Conservation (phyloP, 1,139 yeast genomes). For the Yamadazyma buinensis region DNA sequence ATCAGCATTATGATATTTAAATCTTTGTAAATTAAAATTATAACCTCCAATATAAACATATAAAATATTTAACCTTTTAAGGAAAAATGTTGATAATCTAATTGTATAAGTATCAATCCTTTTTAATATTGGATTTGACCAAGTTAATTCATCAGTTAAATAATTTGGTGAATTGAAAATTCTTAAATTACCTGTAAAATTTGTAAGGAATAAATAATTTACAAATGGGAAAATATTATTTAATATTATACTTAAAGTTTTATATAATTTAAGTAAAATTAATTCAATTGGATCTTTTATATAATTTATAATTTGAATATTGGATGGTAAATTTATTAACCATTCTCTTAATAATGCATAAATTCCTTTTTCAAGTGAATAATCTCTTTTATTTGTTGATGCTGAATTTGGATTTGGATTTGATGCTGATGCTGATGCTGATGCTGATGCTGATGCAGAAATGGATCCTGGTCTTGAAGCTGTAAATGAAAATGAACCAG, state of each 20-base stretch:
- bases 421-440: no score
- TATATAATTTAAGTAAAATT: conserved; percentile 17
- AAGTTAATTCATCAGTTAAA: neutral
- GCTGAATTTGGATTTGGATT: no score
- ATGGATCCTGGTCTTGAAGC: neutral
- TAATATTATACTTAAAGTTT: conserved; percentile 17
- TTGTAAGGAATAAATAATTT: conserved; percentile 20
- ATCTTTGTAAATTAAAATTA: conserved; percentile 5
- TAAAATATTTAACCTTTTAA: conserved; percentile 19
- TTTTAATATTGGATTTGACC: conserved; percentile 3
- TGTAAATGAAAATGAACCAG: no score
- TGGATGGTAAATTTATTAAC: conserved; percentile 24
- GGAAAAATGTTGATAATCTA: conserved; percentile 21
- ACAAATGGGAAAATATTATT: conserved; percentile 25
- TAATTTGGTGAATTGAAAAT: conserved; percentile 15
- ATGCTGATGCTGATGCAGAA: no score
- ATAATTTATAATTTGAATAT: conserved; percentile 13
- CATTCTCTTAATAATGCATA: conserved; percentile 23
- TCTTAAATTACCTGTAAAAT: conserved; percentile 21
- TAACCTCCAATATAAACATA: conserved; percentile 19
- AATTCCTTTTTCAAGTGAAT: conserved; percentile 10
- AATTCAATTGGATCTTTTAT: conserved; percentile 17
- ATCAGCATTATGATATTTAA: conserved; percentile 5
- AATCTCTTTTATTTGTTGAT: conserved; percentile 8
- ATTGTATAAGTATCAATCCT: conserved; percentile 17